Base-by-base conservation (phyloP, 2,329 filamentous ascomycete genomes). In the Colletotrichum simmondsii region DNA sequence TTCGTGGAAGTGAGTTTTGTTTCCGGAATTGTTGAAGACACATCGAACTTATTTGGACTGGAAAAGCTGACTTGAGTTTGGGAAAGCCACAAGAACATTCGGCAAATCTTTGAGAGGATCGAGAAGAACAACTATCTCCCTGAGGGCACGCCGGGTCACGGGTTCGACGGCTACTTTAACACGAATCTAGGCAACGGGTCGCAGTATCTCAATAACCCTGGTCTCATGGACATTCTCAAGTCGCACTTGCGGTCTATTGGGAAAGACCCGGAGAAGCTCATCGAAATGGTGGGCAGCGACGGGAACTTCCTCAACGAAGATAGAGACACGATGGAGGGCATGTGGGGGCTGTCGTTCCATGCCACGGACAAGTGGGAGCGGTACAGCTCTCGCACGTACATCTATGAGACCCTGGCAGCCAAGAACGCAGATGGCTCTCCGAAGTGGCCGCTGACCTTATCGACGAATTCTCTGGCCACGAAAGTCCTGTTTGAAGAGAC, bases 1-100 rank as follows among this genome's bases (percentile, higher is more conserved):
- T 1, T 89, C 88, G 0, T 93, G 91, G 91, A 80, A 83, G 67
- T 66, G 14, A 59, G 46, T 65, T 24, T 30, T 14, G 4, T 11
- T 16, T 11, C 5, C 24, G 8, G 6, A 1, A 32, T 24, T 3
- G 35, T 37, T 11, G 14, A 42, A 42, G 37, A 5, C 5, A 37
- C 5, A 35, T 12, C 11, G 32, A 35, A 26, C 10, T 19, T 11
- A 16, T 49, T 7, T 14, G 30, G 5, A 14, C 7, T 35, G 1
- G 11, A 28, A 28, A 16, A 37, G 14, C 62, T 70, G 7, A 70
- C 37, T 12, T 4, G 1, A 19, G 19, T 7, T 4, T 19, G 6
- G 28, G 4, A 35, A 1, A 77, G 35, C 0, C 82, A 89, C 0
- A 76, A 49, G 42, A 81, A 82, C 32, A 87, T 87, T 84, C 79